phyloP scores from a whole-genome alignment of 441 rosid species.

The Kokia cookei region DNA sequence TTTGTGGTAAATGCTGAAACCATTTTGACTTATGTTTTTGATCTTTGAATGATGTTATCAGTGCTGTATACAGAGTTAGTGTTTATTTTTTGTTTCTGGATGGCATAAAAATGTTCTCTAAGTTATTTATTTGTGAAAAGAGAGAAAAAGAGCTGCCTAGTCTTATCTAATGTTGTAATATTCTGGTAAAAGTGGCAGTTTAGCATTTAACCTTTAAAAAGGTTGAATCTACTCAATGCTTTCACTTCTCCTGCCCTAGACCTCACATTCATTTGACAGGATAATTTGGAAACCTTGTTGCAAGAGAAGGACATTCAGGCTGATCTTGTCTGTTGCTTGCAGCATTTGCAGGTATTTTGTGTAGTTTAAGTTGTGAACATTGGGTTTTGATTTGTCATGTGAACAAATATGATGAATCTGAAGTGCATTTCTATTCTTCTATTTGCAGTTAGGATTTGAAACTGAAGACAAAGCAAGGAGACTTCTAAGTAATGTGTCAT shows the following conservation, averaged over 20 bases:
- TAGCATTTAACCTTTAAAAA: neutral
- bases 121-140: neutral
- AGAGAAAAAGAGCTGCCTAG: no score
- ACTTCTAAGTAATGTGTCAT: slow-evolving; percentile 75
- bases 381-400: neutral
- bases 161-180: neutral
- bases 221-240: neutral
- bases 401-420: neutral
- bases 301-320: slow-evolving; percentile 55
- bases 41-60: neutral
- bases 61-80: neutral
- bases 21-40: neutral
- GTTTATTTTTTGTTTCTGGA: neutral
- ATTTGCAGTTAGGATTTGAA: slow-evolving; percentile 74
- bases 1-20: neutral
- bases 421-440: slow-evolving; percentile 2
- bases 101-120: neutral
- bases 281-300: slow-evolving; percentile 46
- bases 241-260: neutral
- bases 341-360: slow-evolving; percentile 74
- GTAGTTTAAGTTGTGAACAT: neutral
- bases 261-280: slow-evolving; percentile 39
- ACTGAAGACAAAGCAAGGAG: slow-evolving; percentile 88
- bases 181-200: neutral
- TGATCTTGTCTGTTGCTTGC: slow-evolving; percentile 90